Evolutionary conservation across 371 early-diverging fungal species (phyloP), one percentile per base, ranked within the genome.

Genomic region (Lichtheimia ornata): DNA sequence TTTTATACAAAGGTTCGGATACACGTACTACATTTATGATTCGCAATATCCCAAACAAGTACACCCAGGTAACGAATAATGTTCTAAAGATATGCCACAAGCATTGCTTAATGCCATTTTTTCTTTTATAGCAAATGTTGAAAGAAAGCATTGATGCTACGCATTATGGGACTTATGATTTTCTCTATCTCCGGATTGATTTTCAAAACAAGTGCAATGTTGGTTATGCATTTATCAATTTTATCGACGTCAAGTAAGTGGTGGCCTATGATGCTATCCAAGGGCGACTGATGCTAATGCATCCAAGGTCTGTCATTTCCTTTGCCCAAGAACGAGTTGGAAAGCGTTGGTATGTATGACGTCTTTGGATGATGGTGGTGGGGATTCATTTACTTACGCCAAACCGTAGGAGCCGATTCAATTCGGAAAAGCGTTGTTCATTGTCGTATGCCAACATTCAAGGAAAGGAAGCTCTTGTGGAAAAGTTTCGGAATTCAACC

Each of bases 161-260:
- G 0, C 94, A 94, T 66, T 68, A 76, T 52, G 90, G 87, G 41
- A 65, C 77, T n/a, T 89, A 82, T 61, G 92, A 96, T 64, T 97
- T 97, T 72, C 59, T 97, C 9, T 97, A 97, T 73, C 75, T 97
- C 17, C 79, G 95, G 43, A 94, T 95, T 79, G 97, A 97, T 67
- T 95, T 94, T 72, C 86, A 85, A 67, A 95, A 94, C 70, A 74
- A 82, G 60, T 93, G 94, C 69, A 93, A 93, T 63, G 90, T 91
- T 28, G 93, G 92, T 4, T 93, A 95, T 65, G 95, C 95, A 3
- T 97, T 97, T 68, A 89, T 95, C 66, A 95, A 96, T 76, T 94
- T 96, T 72, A 79, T 84, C 50, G 77, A 84, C 50, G 63, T 83
- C 15, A 64, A 71, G 75, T 85, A 83, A 56, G 42, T 60, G 41